Conservation (phyloP, 768 basidiomycete species). For the Boletus fagicola region DNA sequence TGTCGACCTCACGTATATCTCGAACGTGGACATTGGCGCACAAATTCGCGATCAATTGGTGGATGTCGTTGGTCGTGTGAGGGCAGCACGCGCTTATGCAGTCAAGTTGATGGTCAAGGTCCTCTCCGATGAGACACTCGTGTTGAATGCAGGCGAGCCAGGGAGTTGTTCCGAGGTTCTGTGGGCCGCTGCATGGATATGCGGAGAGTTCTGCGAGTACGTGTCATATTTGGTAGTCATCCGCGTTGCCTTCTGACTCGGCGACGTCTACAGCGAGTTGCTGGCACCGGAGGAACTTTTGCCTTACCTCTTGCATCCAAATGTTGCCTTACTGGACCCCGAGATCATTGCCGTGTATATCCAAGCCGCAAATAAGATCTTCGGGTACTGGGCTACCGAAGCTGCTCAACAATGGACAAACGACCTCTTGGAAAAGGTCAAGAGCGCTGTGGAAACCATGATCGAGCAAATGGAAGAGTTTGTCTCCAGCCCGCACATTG, state of each 20-base stretch:
- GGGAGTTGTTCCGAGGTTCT: constrained; percentile 82
- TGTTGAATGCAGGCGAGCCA: constrained; percentile 63
- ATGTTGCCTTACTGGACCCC: constrained; percentile 53
- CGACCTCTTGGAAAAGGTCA: constrained; percentile 64
- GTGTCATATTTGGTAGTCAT: constrained; percentile 24
- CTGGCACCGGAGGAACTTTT: constrained; percentile 73
- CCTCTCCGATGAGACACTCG: constrained; percentile 72
- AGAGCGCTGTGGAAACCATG: constrained; percentile 59
- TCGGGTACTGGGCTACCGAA: constrained; percentile 80
- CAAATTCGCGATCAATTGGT: constrained; percentile 83
- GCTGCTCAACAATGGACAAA: constrained; percentile 76
- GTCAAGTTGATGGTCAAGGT: constrained; percentile 82
- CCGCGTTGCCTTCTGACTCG: neutral
- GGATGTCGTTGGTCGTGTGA: constrained; percentile 83
- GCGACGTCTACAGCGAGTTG: constrained; percentile 55
- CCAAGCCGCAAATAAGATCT: constrained; percentile 81
- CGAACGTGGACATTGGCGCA: constrained; percentile 72
- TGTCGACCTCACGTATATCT: constrained; percentile 86
- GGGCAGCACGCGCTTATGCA: constrained; percentile 70
- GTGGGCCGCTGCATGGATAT: constrained; percentile 96
- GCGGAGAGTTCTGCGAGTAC: constrained; percentile 90
- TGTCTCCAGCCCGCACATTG: constrained; percentile 64
- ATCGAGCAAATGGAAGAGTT: constrained; percentile 59
- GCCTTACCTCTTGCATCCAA: constrained; percentile 62
- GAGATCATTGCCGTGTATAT: constrained; percentile 78